These are phyloP conservation scores for Cyberlindnera euphorbiiphila DNA, from an alignment of 805 yeast species.

Conservation along the genomic window DNA sequence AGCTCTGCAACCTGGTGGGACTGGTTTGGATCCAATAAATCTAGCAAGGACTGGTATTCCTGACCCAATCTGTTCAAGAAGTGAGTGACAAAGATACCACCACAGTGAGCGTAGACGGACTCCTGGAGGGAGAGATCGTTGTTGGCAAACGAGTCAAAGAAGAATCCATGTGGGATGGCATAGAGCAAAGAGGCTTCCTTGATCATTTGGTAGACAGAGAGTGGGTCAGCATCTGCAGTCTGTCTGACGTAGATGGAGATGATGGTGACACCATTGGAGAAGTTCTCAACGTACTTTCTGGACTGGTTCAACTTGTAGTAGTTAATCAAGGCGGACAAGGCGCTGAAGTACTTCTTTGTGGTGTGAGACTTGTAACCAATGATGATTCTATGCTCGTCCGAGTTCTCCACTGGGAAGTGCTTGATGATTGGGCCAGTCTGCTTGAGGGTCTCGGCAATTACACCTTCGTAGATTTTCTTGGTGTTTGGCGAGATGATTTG, in stretches of 20 bases:
- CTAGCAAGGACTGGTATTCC: constrained; percentile 69
- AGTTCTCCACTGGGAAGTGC: constrained; percentile 73
- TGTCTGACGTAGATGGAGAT: constrained; percentile 82
- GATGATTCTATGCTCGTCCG: constrained; percentile 81
- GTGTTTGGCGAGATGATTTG: constrained; percentile 78
- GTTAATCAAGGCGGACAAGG: constrained; percentile 79
- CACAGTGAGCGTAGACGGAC: constrained; percentile 90
- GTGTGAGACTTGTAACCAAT: constrained; percentile 84
- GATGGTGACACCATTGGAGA: constrained; percentile 81
- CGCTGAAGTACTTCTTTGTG: constrained; percentile 83
- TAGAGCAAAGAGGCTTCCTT: constrained; percentile 92
- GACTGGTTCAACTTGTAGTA: constrained; percentile 83
- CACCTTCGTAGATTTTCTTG: constrained; percentile 66
- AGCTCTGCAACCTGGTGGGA: constrained; percentile 68
- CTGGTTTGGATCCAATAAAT: constrained; percentile 57
- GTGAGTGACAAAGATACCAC: constrained; percentile 88
- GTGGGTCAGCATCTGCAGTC: constrained; percentile 46
- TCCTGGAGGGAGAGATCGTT: constrained; percentile 90
- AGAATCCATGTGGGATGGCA: constrained; percentile 84
- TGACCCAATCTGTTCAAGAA: constrained; percentile 92
- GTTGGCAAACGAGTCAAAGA: constrained; percentile 65
- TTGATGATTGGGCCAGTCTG: constrained; percentile 88
- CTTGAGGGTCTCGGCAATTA: constrained; percentile 61
- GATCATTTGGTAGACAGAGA: constrained; percentile 82
- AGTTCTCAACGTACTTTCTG: constrained; percentile 92